Percentiles rank a stretch among this genome's conserved stretches.
Evolutionary conservation across 257 asterid genomes (phyloP).

Genomic region (Rubia yunnanensis): DNA sequence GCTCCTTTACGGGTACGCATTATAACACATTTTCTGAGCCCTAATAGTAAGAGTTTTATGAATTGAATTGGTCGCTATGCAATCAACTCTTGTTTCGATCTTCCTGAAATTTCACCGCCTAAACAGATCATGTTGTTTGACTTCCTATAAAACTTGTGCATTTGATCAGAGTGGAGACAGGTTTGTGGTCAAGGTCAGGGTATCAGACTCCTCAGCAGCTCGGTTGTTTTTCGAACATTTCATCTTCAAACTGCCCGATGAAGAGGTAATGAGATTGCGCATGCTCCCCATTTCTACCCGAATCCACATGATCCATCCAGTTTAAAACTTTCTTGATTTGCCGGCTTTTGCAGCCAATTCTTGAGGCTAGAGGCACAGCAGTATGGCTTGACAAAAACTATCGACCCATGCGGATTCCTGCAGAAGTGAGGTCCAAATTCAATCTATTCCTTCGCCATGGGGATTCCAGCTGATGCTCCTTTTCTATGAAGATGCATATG

Average conservation of each 20-base stretch:
- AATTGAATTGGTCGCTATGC: not conserved
- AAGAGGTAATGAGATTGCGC: conserved; percentile 39
- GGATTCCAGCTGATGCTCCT: conserved; percentile 24
- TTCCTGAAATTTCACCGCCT: too few relatives aligned
- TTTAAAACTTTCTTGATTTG: not conserved
- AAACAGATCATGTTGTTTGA: too few relatives aligned
- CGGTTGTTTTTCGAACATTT: conserved; percentile 72
- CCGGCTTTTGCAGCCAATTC: conserved; percentile 41
- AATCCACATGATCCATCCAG: not conserved
- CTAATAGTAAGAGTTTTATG: not conserved
- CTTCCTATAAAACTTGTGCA: not conserved
- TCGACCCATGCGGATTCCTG: conserved; percentile 75
- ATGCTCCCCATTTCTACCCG: not conserved
- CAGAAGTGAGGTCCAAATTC: conserved; percentile 52
- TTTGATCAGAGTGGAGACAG: conserved; percentile 73
- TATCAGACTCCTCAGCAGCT: conserved; percentile 54
- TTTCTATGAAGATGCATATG: not conserved
- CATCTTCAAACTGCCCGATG: conserved; percentile 62
- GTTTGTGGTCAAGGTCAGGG: conserved; percentile 66
- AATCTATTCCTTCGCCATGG: conserved; percentile 46
- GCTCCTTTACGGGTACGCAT: conserved; percentile 73
- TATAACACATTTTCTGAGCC: conserved; percentile 4
- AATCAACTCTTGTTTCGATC: not conserved
- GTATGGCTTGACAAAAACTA: conserved; percentile 86
- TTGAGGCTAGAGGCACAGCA: conserved; percentile 79